Evolutionary conservation across 768 basidiomycete genomes (phyloP), one percentile per base, ranked within the genome.

Genomic region (Auricularia sp.): DNA sequence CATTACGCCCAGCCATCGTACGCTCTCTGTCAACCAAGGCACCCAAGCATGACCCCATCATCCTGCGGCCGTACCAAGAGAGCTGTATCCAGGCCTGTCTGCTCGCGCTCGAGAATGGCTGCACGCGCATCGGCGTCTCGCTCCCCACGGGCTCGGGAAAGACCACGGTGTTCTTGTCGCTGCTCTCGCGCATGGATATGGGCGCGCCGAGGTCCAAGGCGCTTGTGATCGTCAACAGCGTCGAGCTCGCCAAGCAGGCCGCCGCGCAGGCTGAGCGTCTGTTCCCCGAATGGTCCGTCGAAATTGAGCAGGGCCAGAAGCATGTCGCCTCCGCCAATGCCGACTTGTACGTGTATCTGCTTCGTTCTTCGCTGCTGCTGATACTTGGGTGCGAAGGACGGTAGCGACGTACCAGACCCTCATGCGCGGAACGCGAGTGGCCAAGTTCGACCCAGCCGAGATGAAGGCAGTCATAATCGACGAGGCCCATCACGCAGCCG

Each of bases 401-500:
- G 84, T 95, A 54, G 92, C 91, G 3, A 95, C 93, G 3, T 93
- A 91, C 70, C 93, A 97, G 73, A 96, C 91, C 0, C 77, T 95
- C 11, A 78, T 86, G 39, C 86, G 82, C 64, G 29, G 29, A 4
- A 75, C 81, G 8, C 81, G 91, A 21, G 71, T 93, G 63, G 78
- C 78, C 5, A 96, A 95, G 72, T 96, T 95, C 72, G 79, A 87
- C 70, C 87, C 88, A 3, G 70, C 73, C 10, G 70, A 66, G 58
- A 74, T 91, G 66, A 92, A 88, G 70, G 88, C 87, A 16, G 79
- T 97, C 65, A 85, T 96, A 56, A 79, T 97, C 3, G 94, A 97
- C 70, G 94, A 97, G 75, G 95, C 95, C 0, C 96, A 98, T 72
- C 96, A 98, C 74, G 90, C 95, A 35, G 94, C 91, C 44, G 91